Base-by-base conservation (phyloP, 1,284 basidiomycete species). In the Apiotrichum gracile region DNA sequence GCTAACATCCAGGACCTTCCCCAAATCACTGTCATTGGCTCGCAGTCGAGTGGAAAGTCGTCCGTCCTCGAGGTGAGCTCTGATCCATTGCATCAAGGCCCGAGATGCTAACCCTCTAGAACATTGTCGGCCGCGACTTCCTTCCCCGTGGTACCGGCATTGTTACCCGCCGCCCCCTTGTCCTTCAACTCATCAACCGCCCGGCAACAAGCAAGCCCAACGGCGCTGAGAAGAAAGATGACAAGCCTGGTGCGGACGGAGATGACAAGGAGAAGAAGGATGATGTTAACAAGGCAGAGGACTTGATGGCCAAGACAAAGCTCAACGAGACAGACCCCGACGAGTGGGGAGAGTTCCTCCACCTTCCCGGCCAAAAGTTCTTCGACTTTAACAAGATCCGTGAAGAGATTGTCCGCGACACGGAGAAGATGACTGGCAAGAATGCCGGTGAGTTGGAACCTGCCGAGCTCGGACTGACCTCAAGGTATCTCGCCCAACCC, bases 321-420 rank as follows among this genome's bases (percentile, higher is more conserved):
- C 42, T 71, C 44, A 75, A 85, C 61, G 79, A 81, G 46, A 88
- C 85, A 70, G 96, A 92, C 73, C 79, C 84, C 55, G 85, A 96
- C 66, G 94, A 97, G 77, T 98, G 94, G 94, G 94, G 93, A 69
- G 94, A 98, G 78, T 98, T 98, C 80, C 78, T 97, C 41, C 91
- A 96, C 73, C 81, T 96, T 43, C 92, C 94, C 0, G 88, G 88
- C 52, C 89, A 97, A 78, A 97, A 97, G 77, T 96, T 97, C 78
- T 87, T 86, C 74, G 94, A 98, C 78, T 98, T 98, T 77, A 81
- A 84, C 78, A 94, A 96, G 81, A 96, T 97, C 70, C 82, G 93
- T 59, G 89, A 88, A 44, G 94, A 98, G 77, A 98, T 98, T 66
- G 83, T 97, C 31, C 85, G 86, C 57, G 94, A 98, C 72, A 98